Conservation (phyloP, 2,329 filamentous ascomycete species). For the Aureobasidium lini region DNA sequence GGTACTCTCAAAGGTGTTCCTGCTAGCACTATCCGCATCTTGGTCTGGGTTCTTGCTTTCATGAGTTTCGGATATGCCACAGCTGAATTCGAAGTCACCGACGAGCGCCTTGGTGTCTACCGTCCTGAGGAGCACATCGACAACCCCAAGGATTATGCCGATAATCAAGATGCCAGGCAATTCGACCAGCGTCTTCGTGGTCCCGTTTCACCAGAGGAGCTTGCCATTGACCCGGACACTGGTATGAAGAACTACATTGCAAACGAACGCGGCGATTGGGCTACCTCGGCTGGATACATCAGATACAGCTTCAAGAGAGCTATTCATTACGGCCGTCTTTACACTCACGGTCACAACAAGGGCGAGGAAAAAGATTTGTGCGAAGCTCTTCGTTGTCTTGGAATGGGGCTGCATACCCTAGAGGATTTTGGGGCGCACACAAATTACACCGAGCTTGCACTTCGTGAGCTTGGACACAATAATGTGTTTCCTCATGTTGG, state of each 20-base stretch:
- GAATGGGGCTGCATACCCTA: no score
- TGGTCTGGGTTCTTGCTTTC: slow-evolving; percentile 85
- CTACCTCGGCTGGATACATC: slow-evolving; percentile 73
- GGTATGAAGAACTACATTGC: slow-evolving; percentile 85
- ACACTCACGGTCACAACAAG: slow-evolving; percentile 47
- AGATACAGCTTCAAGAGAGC: slow-evolving; percentile 63
- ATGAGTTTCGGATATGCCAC: slow-evolving; percentile 80
- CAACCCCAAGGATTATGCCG: slow-evolving; percentile 74
- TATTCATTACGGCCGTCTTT: slow-evolving; percentile 73
- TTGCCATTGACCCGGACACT: slow-evolving; percentile 61
- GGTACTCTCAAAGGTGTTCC: slow-evolving; percentile 87
- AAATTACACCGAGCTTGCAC: slow-evolving; percentile 81
- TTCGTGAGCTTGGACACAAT: slow-evolving; percentile 77
- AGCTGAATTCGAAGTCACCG: slow-evolving; percentile 77
- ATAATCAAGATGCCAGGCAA: slow-evolving; percentile 74
- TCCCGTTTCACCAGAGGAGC: slow-evolving; percentile 61
- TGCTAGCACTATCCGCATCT: slow-evolving; percentile 80
- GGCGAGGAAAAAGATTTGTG: slow-evolving; percentile 70
- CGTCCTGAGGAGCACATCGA: slow-evolving; percentile 75
- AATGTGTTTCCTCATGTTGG: slow-evolving; percentile 86
- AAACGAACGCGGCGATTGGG: slow-evolving; percentile 68
- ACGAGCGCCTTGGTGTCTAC: slow-evolving; percentile 72
- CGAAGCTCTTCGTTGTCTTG: slow-evolving; percentile 79
- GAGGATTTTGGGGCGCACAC: slow-evolving; percentile 92
- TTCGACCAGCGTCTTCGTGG: slow-evolving; percentile 77